Base-by-base conservation (phyloP, 225 moss, liverwort and hornwort species). In the Bryum argenteum region DNA sequence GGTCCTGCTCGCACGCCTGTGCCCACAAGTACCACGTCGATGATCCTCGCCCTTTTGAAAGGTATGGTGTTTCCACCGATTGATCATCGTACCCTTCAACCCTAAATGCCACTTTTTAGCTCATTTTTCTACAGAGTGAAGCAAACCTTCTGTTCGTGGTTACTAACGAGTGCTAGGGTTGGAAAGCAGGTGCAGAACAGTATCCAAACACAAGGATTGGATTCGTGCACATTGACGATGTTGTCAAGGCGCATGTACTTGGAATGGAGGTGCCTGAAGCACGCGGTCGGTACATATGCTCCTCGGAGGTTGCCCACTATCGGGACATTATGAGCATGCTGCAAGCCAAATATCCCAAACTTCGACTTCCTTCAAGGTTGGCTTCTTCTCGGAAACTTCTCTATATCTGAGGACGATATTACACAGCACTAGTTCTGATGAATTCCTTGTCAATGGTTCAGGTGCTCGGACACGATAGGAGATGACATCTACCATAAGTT, bases 191-290 rank as follows among this genome's bases (percentile, higher is more conserved):
- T 71, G 68, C 74, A n/a, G 60, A 71, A 17, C 87, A 85, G 50
- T 94, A 82, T 63, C 89, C 88, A 40, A 89, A 94, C 65, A 80
- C 66, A 43, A 85, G 85, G 57, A 80, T 98, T 54, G 92, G 94
- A 22, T 98, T 91, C 77, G 94, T 94, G 54, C 97, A 98, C 62
- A 92, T 94, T 67, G 91, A 98, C 67, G 97, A 98, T 51, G 94
- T 98, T 12, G 89, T 94, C 23, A 72, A 71, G 16, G 84, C 91
- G 21, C 92, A 98, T 72, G 56, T 98, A 53, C 89, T 98, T 11
- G 90, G 70, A 8, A 87, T 94, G 72, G 87, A 94, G 79, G 84
- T 84, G 33, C 70, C 82, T 17, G 81, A 81, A 77, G 88, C 92
- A 37, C 61, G 77, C 7, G 92, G 97, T 44, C 91, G 91, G 33